Base-by-base conservation (phyloP, 441 rosid species). In the Manihot esculenta region DNA sequence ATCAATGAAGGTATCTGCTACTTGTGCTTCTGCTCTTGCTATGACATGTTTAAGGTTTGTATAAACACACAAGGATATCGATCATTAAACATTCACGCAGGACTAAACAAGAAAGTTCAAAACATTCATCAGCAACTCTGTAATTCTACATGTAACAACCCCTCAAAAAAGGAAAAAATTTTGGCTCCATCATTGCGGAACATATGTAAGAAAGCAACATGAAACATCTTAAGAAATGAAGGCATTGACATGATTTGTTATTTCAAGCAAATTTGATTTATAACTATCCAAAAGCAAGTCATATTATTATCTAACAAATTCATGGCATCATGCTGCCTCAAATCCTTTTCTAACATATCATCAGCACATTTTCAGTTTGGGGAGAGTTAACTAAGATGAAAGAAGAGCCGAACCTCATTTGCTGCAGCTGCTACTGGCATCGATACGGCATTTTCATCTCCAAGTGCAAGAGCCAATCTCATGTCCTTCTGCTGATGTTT, bases 401-500 rank as follows among this genome's bases (percentile, higher is more conserved):
- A 66, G 79, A 72, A 67, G 54, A 76, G 64, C 27, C 58, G 7
- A 33, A 89, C 98, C 96, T 94, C 97, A 73, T 89, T 90, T 45
- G 99, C 87, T 50, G 94, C 96, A 3, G 97, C 99, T 20, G 97
- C 96, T 21, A 91, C 87, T 48, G 97, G 99, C 97, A 92, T 90
- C 41, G 99, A 83, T 35, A 92, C 83, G 26, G 91, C 91, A 67
- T 86, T 89, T 81, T 90, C 92, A 77, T 94, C 99, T n/a, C 99
- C 99, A 23, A 94, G 97, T 41, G 93, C 91, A 66, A 94, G 89
- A 75, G 99, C 99, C 84, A 94, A 72, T 78, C 97, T 90, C 90
- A 92, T 83, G 80, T 94, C 97, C 75, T 92, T 94, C 81, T 92
- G 99, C 82, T 92, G 95, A 85, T 94, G 99, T 78, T 94, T 94